Percentiles rank a stretch among this genome's conserved stretches.
Conservation (phyloP, 306 rosid genomes). For the Medicago truncatula region DNA sequence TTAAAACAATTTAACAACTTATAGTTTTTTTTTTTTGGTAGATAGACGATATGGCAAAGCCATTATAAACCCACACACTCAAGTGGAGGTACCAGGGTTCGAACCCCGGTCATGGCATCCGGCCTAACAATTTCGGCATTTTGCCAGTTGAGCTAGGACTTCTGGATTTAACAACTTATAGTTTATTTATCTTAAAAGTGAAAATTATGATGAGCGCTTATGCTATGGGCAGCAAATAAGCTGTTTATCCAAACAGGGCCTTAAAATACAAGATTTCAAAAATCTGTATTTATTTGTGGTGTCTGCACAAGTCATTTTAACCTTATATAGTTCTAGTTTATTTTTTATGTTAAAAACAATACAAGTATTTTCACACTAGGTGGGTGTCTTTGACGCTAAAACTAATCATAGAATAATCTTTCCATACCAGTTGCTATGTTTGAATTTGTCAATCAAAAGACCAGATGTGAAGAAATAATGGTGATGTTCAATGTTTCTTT, state of each 20-base stretch:
- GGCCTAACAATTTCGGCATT: no score
- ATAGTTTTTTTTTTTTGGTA: no score
- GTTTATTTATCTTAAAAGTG: no score
- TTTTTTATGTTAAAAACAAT: neutral
- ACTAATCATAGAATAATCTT: slow-evolving; percentile 19
- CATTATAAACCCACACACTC: no score
- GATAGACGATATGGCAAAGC: no score
- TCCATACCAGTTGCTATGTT: slow-evolving; percentile 19
- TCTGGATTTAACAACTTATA: no score
- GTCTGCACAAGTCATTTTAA: neutral
- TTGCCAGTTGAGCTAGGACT: no score
- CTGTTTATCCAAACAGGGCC: neutral
- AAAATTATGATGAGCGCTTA: no score
- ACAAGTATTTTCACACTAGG: neutral
- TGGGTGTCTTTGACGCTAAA: slow-evolving; percentile 2
- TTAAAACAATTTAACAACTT: no score
- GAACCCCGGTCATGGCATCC: no score
- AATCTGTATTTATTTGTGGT: slow-evolving; percentile 22
- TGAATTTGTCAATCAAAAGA: slow-evolving; percentile 12
- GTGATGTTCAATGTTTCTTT: slow-evolving; percentile 32
- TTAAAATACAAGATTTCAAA: neutral
- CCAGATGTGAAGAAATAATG: neutral
- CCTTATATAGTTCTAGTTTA: neutral
- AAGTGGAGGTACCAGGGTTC: no score
- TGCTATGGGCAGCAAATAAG: no score